Evolutionary conservation across 169 alveolate genomes (phyloP), one percentile per base, ranked within the genome.

Genomic region (Theileria annulata): DNA sequence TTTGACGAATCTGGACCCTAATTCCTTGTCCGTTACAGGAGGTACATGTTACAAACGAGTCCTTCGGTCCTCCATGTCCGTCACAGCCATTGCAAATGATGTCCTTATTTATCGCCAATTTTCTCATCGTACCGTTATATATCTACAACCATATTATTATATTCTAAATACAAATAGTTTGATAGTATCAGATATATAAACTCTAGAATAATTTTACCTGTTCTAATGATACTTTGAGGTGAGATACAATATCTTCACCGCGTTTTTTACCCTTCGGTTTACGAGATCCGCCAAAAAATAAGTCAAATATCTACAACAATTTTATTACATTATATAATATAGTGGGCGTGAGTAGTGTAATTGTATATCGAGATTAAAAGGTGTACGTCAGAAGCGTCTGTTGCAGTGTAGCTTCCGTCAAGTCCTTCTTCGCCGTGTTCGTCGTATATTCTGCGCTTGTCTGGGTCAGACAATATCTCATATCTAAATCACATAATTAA

Each of bases 341-440:
- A 62, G 37, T 62, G 19, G 5, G 25, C 0, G 25, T 21, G 10
- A 56, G 6, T 56, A 56, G 25, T 88, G 88, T 31, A 93, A 91
- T 8, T 92, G 93, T 30, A 84, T 78, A 12, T 80, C 94, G 13
- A 87, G 80, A 2, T 80, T 86, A 35, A 6, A 19, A 48, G 49
- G 17, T 54, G 25, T 69, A 69, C 76, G 30, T 86, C 93, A 13
- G 87, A 68, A 23, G 92, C 91, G 31, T 92, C 98, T 35, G 93
- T 83, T 10, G 94, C 93, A 56, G 96, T 93, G 80, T 91, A 95
- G 60, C 95, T 92, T 27, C 98, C 98, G 70, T 97, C 98, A 13
- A 98, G 86, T 0, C 99, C 99, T 85, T 97, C 99, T 89, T 97
- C 98, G 3, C 99, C 99, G 73, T 93, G 91, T 58, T 95, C 98